Conservation (phyloP, 2,329 filamentous ascomycete genomes). For the Trichocomaceae sp. region DNA sequence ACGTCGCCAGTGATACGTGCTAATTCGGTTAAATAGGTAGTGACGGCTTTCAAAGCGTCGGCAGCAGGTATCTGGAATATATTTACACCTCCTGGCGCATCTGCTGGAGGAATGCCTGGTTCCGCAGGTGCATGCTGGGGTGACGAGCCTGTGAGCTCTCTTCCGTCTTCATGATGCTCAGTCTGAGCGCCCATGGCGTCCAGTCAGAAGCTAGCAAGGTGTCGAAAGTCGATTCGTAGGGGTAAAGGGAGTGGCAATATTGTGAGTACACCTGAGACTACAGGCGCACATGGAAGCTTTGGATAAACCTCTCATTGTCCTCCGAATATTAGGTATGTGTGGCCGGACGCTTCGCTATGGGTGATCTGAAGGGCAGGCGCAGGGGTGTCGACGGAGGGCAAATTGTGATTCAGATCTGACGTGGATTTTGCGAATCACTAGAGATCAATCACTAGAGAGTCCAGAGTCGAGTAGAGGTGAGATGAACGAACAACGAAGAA, state of each 20-base stretch:
- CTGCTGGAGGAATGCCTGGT: slow-evolving; percentile 12
- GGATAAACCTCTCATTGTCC: slow-evolving; percentile 30
- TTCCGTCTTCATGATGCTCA: slow-evolving; percentile 18
- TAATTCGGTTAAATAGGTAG: slow-evolving; percentile 56
- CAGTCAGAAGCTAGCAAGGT: slow-evolving; percentile 5
- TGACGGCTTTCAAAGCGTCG: slow-evolving; percentile 73
- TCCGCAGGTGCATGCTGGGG: slow-evolving; percentile 8
- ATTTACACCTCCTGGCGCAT: slow-evolving; percentile 11
- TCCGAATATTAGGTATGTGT: slow-evolving; percentile 14
- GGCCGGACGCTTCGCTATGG: not conserved
- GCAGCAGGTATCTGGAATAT: slow-evolving; percentile 65
- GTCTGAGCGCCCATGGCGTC: slow-evolving; percentile 21
- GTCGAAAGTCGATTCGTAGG: slow-evolving; percentile 8
- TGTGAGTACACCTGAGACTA: slow-evolving; percentile 21
- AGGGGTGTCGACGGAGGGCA: not conserved
- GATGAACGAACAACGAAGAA: not conserved
- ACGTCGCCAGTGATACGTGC: slow-evolving; percentile 53
- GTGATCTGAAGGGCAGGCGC: not conserved
- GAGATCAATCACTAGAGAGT: too few relatives aligned
- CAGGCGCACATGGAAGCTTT: slow-evolving; percentile 21
- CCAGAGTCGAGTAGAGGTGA: too few relatives aligned
- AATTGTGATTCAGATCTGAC: too few relatives aligned
- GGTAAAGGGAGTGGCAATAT: slow-evolving; percentile 9
- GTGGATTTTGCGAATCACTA: too few relatives aligned
- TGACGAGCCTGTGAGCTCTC: not conserved